Conservation (phyloP, 805 yeast genomes). For the Wickerhamomyces chaumierensis region DNA sequence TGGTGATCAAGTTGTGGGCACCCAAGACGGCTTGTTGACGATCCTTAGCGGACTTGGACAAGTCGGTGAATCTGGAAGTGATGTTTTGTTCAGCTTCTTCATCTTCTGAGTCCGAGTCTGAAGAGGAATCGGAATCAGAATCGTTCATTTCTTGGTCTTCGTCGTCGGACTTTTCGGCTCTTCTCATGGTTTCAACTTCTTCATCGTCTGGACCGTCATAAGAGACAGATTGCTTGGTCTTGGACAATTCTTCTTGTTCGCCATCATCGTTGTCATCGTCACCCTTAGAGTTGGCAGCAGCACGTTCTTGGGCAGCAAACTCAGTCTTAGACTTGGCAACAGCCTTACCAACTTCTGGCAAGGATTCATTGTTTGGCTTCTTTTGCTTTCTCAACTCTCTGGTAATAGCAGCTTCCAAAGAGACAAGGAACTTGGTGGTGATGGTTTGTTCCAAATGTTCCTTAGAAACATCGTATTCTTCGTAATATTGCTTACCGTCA, state of each 20-base stretch:
- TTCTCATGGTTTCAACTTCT: conserved; percentile 80
- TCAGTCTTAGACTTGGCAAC: conserved; percentile 45
- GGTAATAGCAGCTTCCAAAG: conserved; percentile 60
- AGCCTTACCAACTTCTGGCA: conserved; percentile 62
- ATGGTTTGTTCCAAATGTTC: conserved; percentile 66
- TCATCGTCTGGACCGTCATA: conserved; percentile 95
- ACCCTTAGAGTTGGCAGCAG: conserved; percentile 24
- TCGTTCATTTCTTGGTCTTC: conserved; percentile 46
- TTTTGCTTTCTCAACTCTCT: conserved; percentile 79
- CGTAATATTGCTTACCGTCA: conserved; percentile 62
- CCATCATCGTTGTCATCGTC: conserved; percentile 52
- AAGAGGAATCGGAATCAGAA: conserved; percentile 26
- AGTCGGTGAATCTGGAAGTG: conserved; percentile 14
- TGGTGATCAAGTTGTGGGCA: conserved; percentile 59
- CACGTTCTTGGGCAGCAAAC: conserved; percentile 24
- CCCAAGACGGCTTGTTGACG: conserved; percentile 79
- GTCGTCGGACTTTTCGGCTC: conserved; percentile 59
- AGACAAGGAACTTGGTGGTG: conserved; percentile 50
- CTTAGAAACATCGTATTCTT: conserved; percentile 81
- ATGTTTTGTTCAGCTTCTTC: conserved; percentile 21
- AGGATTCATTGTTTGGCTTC: conserved; percentile 35
- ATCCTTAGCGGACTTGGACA: conserved; percentile 59
- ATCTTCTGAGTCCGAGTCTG: conserved; percentile 26
- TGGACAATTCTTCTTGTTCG: conserved; percentile 40
- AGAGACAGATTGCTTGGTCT: conserved; percentile 77